Percentiles rank a stretch among this genome's conserved stretches.
Conservation (phyloP, 2,329 filamentous ascomycete genomes). For the Fusarium sp. region DNA sequence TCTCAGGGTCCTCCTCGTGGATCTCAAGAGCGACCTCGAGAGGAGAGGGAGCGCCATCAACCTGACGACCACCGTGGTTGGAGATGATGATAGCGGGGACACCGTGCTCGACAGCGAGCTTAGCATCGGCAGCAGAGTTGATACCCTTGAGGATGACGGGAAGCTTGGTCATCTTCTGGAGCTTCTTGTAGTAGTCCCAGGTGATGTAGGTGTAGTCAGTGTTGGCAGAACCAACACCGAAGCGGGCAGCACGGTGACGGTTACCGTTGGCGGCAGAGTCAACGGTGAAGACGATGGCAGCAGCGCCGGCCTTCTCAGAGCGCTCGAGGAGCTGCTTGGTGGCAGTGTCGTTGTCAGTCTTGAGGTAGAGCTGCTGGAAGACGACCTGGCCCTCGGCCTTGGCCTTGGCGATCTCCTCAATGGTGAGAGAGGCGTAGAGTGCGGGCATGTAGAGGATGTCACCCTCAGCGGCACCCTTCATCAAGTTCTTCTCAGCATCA, state of each 20-base stretch:
- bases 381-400: conserved; percentile 53
- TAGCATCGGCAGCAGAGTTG: conserved; percentile 52
- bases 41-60: conserved; percentile 54
- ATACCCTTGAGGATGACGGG: conserved; percentile 58
- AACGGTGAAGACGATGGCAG: conserved; percentile 55
- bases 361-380: conserved; percentile 53
- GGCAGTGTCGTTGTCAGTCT: conserved; percentile 49
- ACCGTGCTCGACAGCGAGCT: conserved; percentile 49
- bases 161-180: conserved; percentile 52
- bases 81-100: conserved; percentile 54
- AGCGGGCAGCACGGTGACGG: conserved; percentile 56
- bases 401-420: conserved; percentile 54
- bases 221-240: conserved; percentile 53
- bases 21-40: conserved; percentile 56
- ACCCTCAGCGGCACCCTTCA: conserved; percentile 60
- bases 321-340: conserved; percentile 49
- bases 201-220: conserved; percentile 44
- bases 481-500: conserved; percentile 62
- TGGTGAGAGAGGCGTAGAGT: conserved; percentile 49
- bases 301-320: conserved; percentile 50
- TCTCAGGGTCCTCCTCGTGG: conserved; percentile 51
- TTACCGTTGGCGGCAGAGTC: conserved; percentile 55
- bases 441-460: conserved; percentile 64
- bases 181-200: conserved; percentile 54
- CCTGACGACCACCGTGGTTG: conserved; percentile 58